Conservation (phyloP, 495 filamentous ascomycete species). For the Darksidea phi region DNA sequence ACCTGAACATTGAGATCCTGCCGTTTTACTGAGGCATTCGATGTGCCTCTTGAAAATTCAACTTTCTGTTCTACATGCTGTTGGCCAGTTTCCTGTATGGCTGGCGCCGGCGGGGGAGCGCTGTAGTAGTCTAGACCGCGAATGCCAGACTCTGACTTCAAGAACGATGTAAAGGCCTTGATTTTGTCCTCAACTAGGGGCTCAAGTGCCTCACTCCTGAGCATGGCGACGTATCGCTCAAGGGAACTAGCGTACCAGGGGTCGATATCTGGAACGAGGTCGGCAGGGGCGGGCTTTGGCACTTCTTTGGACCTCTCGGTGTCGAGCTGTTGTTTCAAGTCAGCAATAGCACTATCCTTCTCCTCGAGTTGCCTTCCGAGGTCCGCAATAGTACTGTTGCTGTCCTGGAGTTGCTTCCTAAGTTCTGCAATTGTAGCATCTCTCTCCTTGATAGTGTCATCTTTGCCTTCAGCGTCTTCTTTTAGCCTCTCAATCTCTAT, state of each 20-base stretch:
- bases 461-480: constrained; percentile 27
- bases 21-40: constrained; percentile 6
- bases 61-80: not conserved
- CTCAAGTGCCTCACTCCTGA: constrained; percentile 34
- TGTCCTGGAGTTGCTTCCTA: not conserved
- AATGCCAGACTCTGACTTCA: constrained; percentile 32
- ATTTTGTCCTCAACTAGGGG: constrained; percentile 34
- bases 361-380: not conserved
- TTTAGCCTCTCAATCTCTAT: constrained; percentile 20
- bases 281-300: constrained; percentile 23
- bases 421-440: constrained; percentile 18
- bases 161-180: constrained; percentile 36
- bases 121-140: constrained; percentile 30
- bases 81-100: not conserved
- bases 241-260: constrained; percentile 39
- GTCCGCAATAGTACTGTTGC: constrained; percentile 5
- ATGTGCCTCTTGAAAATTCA: not conserved
- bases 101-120: constrained; percentile 13
- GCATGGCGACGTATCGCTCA: constrained; percentile 38
- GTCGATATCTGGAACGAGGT: constrained; percentile 34
- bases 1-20: constrained; percentile 18
- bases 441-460: constrained; percentile 20
- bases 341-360: constrained; percentile 7
- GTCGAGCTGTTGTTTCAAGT: constrained; percentile 16
- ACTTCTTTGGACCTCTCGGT: constrained; percentile 20